Evolutionary conservation across 2,329 filamentous ascomycete genomes (phyloP), one percentile per base, ranked within the genome.

Genomic region (Aureobasidium sp.): DNA sequence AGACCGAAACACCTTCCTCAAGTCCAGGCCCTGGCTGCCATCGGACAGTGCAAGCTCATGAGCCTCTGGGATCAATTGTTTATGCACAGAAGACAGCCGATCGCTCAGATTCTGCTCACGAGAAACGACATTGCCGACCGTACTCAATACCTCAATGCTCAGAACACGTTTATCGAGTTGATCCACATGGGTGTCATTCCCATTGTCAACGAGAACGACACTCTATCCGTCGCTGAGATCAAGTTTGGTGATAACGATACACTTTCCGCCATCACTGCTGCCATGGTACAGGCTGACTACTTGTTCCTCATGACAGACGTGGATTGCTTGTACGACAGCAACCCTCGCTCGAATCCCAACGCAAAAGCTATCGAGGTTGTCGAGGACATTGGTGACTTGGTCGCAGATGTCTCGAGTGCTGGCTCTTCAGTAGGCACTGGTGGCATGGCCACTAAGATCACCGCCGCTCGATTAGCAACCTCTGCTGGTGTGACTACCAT

Each of bases 211-310:
- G 94, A 99, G 77, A 99, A 99, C 75, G 94, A 99, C 74, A 99
- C 94, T 3, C 39, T 99, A 60, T 91, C 92, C 29, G 94, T 99
- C 66, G 90, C 93, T 71, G 94, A 99, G 82, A 99, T 99, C 78
- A 97, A 97, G 79, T 99, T 99, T 72, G 94, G 94, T 67, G 94
- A 99, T 79, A 99, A 99, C 69, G 94, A 99, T 75, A 99, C 94
- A 1, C 81, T 99, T 50, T 96, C 91, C 13, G 94, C 94, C 62
- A 97, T 99, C 68, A 96, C 94, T 0, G 91, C 94, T 1, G 94
- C 89, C 67, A 97, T 97, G 91, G 90, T 97, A 25, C 91, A 96
- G 70, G 94, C 94, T 55, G 92, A 99, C 71, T 90, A 96, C 69
- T 82, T 99, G 10, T 99, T 99, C 76, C 82, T 99, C 65, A 97